Percentiles rank a stretch among this genome's conserved stretches.
These are phyloP conservation scores for Penicillium glabrum DNA, from an alignment of 2,329 filamentous ascomycete species.

Conservation along the genomic window DNA sequence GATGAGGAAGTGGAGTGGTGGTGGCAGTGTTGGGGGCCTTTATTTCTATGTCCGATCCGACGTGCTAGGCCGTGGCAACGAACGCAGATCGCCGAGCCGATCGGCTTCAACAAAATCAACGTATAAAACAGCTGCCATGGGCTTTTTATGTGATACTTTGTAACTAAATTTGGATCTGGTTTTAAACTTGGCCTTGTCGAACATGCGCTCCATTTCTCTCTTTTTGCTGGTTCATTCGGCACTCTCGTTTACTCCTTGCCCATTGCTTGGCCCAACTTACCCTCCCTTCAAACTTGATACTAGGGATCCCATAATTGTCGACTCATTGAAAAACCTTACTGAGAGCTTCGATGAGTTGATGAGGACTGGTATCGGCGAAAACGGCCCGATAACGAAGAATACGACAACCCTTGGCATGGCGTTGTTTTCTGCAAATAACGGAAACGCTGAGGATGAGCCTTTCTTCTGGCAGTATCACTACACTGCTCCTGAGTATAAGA, in stretches of 20 bases:
- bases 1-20: too few species aligned
- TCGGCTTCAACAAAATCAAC: too few species aligned
- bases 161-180: not conserved
- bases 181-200: not conserved
- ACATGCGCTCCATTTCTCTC: not conserved
- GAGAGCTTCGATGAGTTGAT: constrained; percentile 4
- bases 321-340: constrained; percentile 7
- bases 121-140: too few species aligned
- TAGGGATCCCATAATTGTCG: constrained; percentile 2
- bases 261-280: constrained; percentile 20
- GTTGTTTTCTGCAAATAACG: constrained; percentile 20
- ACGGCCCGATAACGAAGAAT: constrained; percentile 17
- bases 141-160: too few species aligned
- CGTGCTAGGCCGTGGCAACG: too few species aligned
- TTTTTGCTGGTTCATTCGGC: constrained; percentile 4
- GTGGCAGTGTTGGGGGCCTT: too few species aligned
- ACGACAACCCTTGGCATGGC: constrained; percentile 22
- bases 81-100: too few species aligned
- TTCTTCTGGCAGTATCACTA: constrained; percentile 25
- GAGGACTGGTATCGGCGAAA: constrained; percentile 3
- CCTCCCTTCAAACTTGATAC: constrained; percentile 15
- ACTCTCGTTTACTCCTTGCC: constrained; percentile 21
- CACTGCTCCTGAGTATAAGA: constrained; percentile 15
- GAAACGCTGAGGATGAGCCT: constrained; percentile 10
- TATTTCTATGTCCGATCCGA: too few species aligned